Percentiles rank a stretch among this genome's conserved stretches.
phyloP scores from a whole-genome alignment of 2,329 filamentous ascomycete species.

The Cercospora citrullina region DNA sequence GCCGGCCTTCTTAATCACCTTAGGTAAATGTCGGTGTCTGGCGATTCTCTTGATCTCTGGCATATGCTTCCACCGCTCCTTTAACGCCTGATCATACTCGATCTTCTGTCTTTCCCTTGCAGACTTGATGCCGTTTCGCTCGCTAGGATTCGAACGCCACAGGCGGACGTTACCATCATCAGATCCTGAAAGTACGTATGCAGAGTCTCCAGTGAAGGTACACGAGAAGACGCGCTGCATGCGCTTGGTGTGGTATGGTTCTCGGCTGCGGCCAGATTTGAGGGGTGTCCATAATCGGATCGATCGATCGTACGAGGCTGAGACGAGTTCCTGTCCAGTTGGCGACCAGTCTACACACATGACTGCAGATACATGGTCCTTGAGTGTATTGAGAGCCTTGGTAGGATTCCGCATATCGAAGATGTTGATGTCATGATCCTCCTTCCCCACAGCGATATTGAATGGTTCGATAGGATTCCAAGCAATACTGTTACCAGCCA shows the following conservation, averaged over 20 bases:
- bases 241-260: slow-evolving; percentile 95
- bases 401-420: slow-evolving; percentile 80
- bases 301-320: slow-evolving; percentile 84
- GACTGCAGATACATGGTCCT: slow-evolving; percentile 85
- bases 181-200: slow-evolving; percentile 84
- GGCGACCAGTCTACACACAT: slow-evolving; percentile 97
- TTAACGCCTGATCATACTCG: slow-evolving; percentile 85
- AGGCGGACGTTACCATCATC: slow-evolving; percentile 91
- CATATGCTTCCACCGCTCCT: slow-evolving; percentile 88
- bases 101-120: slow-evolving; percentile 81
- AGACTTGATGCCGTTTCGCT: slow-evolving; percentile 80
- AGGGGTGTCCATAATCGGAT: slow-evolving; percentile 78
- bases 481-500: slow-evolving; percentile 78
- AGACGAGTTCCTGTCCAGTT: slow-evolving; percentile 90
- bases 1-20: slow-evolving; percentile 90
- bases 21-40: slow-evolving; percentile 86
- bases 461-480: slow-evolving; percentile 98
- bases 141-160: slow-evolving; percentile 85
- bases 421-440: slow-evolving; percentile 90
- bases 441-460: slow-evolving; percentile 89
- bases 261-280: slow-evolving; percentile 73
- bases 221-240: slow-evolving; percentile 93
- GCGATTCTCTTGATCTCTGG: slow-evolving; percentile 90
- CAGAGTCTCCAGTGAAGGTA: slow-evolving; percentile 82
- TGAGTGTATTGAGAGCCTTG: slow-evolving; percentile 82